Evolutionary conservation across 1,284 basidiomycete species (phyloP).

Genomic region (Sporisorium sorghi): DNA sequence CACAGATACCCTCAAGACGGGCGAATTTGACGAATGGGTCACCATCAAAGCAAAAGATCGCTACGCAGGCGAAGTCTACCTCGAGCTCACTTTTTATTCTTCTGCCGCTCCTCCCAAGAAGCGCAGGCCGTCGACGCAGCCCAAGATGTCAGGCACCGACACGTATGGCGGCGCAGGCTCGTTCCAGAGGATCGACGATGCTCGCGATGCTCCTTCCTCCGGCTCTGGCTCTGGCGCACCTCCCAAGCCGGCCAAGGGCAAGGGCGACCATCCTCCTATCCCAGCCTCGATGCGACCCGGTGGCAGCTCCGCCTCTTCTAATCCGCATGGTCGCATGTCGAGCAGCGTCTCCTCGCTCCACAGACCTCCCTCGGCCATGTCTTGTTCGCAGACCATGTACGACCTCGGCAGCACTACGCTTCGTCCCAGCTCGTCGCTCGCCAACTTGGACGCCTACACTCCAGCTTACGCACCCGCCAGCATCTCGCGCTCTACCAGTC

Average conservation of each 20-base stretch:
- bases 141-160: constrained; percentile 38
- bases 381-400: constrained; percentile 42
- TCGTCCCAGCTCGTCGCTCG: constrained; percentile 61
- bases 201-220: constrained; percentile 28
- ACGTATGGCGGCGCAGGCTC: constrained; percentile 65
- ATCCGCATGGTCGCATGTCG: constrained; percentile 37
- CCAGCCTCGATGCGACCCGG: constrained; percentile 59
- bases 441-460: constrained; percentile 60
- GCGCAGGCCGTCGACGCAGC: constrained; percentile 47
- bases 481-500: constrained; percentile 53
- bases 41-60: constrained; percentile 69
- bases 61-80: constrained; percentile 67
- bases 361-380: constrained; percentile 28
- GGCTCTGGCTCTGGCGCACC: constrained; percentile 29
- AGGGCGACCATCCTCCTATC: constrained; percentile 46
- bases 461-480: constrained; percentile 62
- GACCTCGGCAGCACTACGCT: constrained; percentile 52
- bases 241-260: constrained; percentile 34
- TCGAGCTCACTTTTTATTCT: constrained; percentile 68
- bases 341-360: constrained; percentile 40
- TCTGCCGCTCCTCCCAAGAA: constrained; percentile 61
- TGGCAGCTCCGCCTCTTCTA: constrained; percentile 14
- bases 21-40: constrained; percentile 99
- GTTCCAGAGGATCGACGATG: constrained; percentile 51
- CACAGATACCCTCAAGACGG: constrained; percentile 88